A percentile compares a stretch with the other conserved stretches of the same genome.
phyloP scores from a whole-genome alignment of 2,329 filamentous ascomycete species.

The Phoma sp. region DNA sequence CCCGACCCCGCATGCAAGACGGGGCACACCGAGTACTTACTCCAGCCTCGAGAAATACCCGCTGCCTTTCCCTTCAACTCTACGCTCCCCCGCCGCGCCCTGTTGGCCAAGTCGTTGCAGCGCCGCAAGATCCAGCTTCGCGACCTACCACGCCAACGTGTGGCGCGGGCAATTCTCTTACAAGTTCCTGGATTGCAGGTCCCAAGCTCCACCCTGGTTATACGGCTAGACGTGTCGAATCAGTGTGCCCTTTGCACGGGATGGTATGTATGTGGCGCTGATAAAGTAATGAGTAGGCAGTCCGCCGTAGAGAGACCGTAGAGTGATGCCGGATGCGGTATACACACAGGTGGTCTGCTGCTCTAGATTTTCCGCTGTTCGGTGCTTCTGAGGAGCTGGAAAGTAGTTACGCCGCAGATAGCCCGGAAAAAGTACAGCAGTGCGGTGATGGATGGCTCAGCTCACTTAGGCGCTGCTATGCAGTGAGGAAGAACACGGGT shows the following conservation, averaged over 20 bases:
- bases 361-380: neutral
- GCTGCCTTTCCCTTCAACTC: constrained; percentile 8
- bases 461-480: neutral
- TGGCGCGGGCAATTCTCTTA: neutral
- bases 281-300: neutral
- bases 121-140: constrained; percentile 6
- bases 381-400: neutral
- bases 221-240: no score
- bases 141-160: neutral
- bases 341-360: neutral
- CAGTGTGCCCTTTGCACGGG: neutral
- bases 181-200: no score
- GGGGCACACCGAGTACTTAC: neutral
- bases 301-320: neutral
- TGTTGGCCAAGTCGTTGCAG: constrained; percentile 2
- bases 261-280: neutral
- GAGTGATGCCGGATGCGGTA: neutral
- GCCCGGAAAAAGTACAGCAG: neutral
- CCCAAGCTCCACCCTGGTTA: no score
- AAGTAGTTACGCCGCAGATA: neutral
- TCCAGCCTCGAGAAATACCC: constrained; percentile 10
- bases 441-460: neutral
- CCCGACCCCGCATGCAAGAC: neutral
- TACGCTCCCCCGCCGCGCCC: neutral
- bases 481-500: neutral